A percentile compares a stretch with the other conserved stretches of the same genome.
These are phyloP conservation scores for Sporothrix brunneoviolacea DNA, from an alignment of 2,329 filamentous ascomycete genomes.

Conservation along the genomic window DNA sequence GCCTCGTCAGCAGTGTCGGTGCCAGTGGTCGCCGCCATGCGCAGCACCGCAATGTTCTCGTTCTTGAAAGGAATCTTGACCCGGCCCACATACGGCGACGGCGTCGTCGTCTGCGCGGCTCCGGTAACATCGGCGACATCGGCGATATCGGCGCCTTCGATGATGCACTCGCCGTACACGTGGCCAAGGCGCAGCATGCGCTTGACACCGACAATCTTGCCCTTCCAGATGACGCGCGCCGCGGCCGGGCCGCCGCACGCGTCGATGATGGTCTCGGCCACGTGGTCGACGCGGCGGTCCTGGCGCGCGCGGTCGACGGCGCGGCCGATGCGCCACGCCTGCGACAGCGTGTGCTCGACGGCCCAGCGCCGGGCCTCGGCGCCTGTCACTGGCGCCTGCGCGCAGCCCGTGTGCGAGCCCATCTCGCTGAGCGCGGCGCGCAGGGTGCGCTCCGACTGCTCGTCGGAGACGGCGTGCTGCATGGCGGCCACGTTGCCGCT, in stretches of 20 bases:
- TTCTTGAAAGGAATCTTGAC: slow-evolving; percentile 68
- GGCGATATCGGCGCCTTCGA: slow-evolving; percentile 40
- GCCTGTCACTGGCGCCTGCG: slow-evolving; percentile 42
- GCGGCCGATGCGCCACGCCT: slow-evolving; percentile 53
- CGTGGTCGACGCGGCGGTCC: slow-evolving; percentile 43
- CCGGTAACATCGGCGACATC: slow-evolving; percentile 16
- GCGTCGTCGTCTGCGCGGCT: neutral
- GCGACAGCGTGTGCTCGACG: slow-evolving; percentile 45
- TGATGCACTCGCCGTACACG: slow-evolving; percentile 52
- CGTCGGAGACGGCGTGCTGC: slow-evolving; percentile 39
- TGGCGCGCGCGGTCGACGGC: slow-evolving; percentile 46
- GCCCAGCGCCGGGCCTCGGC: slow-evolving; percentile 44
- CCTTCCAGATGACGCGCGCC: slow-evolving; percentile 53
- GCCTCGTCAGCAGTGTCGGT: too few species aligned
- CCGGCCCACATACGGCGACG: slow-evolving; percentile 34
- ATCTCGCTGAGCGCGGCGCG: slow-evolving; percentile 48
- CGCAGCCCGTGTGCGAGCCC: slow-evolving; percentile 45
- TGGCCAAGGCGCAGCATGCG: slow-evolving; percentile 50
- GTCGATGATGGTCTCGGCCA: slow-evolving; percentile 52
- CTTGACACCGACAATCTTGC: slow-evolving; percentile 58
- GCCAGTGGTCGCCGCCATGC: slow-evolving; percentile 18
- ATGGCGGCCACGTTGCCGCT: slow-evolving; percentile 46
- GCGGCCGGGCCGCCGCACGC: slow-evolving; percentile 48
- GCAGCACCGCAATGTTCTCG: slow-evolving; percentile 60
- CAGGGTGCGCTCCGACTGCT: slow-evolving; percentile 42